Conservation (phyloP, 2,329 filamentous ascomycete genomes). For the Talaromyces sp. region DNA sequence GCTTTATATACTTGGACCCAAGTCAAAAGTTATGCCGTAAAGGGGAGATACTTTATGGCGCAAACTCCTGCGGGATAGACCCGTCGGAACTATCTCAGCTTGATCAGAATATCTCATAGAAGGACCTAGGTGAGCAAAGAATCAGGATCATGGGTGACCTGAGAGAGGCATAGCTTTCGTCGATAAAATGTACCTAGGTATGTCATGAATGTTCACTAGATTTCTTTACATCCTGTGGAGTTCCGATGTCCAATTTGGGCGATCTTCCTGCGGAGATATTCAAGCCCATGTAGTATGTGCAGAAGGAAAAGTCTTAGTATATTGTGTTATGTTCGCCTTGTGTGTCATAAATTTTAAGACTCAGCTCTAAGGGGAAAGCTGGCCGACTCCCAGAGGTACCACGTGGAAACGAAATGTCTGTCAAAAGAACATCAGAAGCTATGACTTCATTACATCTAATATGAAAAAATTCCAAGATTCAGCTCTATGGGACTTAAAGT, state of each 20-base stretch:
- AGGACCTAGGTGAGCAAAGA: not conserved
- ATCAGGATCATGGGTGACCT: not conserved
- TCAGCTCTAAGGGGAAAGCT: not conserved
- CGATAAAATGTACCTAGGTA: not conserved
- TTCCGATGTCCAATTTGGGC: not conserved
- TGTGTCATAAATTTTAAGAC: not conserved
- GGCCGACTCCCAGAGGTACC: no score
- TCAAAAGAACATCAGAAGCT: no score
- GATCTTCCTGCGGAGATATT: not conserved
- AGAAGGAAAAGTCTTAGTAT: not conserved
- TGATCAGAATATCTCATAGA: not conserved
- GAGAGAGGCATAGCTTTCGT: not conserved
- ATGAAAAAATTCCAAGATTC: no score
- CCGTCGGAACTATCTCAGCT: not conserved
- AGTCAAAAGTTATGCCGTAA: not conserved
- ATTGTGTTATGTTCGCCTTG: not conserved
- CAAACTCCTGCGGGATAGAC: not conserved
- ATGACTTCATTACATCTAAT: no score
- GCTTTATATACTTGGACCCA: not conserved
- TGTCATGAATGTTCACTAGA: not conserved
- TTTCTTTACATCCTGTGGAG: not conserved
- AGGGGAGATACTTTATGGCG: not conserved
- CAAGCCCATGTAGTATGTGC: not conserved
- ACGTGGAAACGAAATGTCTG: no score
- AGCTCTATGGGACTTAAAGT: no score